These are phyloP conservation scores for Aspergillus japonicus DNA, from an alignment of 2,329 filamentous ascomycete species.

Conservation along the genomic window DNA sequence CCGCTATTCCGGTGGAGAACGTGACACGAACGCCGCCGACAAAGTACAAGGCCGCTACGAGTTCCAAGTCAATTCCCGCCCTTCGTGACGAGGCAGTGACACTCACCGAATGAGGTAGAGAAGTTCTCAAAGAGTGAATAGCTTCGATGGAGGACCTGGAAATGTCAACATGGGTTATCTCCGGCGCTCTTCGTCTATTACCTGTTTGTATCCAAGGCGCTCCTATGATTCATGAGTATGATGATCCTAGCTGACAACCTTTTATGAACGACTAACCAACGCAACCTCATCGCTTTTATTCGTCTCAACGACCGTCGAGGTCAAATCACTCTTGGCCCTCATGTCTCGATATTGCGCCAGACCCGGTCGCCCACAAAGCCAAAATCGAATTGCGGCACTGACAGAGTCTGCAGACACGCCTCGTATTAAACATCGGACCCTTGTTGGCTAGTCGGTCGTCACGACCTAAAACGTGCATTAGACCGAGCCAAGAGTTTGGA, in stretches of 20 bases:
- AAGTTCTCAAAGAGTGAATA: slow-evolving; percentile 1
- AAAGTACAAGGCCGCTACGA: not conserved
- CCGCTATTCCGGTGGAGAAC: not conserved
- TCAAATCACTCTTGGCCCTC: not conserved
- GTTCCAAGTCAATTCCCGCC: not conserved
- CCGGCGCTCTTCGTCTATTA: not conserved
- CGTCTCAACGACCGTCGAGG: no score
- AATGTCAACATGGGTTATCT: not conserved
- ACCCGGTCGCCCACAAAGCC: no score
- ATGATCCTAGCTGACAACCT: not conserved
- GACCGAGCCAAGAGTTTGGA: no score
- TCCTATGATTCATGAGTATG: not conserved
- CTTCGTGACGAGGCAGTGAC: not conserved
- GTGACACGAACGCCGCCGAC: not conserved
- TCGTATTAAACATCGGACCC: no score
- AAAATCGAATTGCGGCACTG: no score
- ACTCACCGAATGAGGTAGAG: not conserved
- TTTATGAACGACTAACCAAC: not conserved
- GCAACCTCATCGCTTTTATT: not conserved
- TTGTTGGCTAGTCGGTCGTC: no score
- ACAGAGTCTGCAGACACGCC: no score
- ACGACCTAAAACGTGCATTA: no score
- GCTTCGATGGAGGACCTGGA: not conserved
- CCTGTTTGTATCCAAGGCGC: not conserved
- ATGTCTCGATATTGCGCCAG: not conserved